These are phyloP conservation scores for Mycothermus thermophilus DNA, from an alignment of 495 filamentous ascomycete genomes.

Conservation along the genomic window DNA sequence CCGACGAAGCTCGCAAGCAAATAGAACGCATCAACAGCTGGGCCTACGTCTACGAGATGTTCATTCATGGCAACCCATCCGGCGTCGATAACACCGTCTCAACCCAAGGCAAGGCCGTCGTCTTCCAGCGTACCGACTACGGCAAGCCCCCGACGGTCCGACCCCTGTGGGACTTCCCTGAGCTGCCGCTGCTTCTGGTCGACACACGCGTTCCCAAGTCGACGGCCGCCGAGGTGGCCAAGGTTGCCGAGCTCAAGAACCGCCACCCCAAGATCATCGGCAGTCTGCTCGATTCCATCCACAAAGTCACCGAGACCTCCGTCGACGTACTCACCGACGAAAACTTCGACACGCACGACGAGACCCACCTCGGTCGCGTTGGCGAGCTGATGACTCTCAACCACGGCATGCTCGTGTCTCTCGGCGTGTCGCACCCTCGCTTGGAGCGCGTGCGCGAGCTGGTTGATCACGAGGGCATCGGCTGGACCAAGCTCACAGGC, in stretches of 20 bases:
- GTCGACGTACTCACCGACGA: constrained; percentile 51
- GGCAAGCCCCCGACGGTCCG: constrained; percentile 59
- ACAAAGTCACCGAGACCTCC: constrained; percentile 63
- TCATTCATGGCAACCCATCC: constrained; percentile 90
- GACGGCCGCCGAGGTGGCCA: constrained; percentile 70
- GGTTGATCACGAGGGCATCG: constrained; percentile 77
- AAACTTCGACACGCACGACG: constrained; percentile 45
- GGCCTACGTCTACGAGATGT: constrained; percentile 94
- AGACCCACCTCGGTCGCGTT: constrained; percentile 47
- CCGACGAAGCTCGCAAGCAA: constrained; percentile 66
- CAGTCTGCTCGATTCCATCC: constrained; percentile 67
- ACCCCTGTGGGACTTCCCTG: constrained; percentile 72
- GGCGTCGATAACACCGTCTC: constrained; percentile 97
- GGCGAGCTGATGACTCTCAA: constrained; percentile 86
- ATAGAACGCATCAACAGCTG: constrained; percentile 91
- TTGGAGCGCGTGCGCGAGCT: constrained; percentile 86
- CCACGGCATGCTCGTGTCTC: constrained; percentile 72
- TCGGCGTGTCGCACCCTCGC: constrained; percentile 87
- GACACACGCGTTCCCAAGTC: constrained; percentile 75
- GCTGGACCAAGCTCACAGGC: constrained; percentile 94
- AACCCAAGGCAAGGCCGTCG: constrained; percentile 78
- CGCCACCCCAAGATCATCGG: constrained; percentile 59
- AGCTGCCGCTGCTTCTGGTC: constrained; percentile 77
- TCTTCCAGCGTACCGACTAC: constrained; percentile 74
- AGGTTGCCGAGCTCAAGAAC: constrained; percentile 59